Evolutionary conservation across 495 filamentous ascomycete genomes (phyloP).

Genomic region (Darksidea phi): DNA sequence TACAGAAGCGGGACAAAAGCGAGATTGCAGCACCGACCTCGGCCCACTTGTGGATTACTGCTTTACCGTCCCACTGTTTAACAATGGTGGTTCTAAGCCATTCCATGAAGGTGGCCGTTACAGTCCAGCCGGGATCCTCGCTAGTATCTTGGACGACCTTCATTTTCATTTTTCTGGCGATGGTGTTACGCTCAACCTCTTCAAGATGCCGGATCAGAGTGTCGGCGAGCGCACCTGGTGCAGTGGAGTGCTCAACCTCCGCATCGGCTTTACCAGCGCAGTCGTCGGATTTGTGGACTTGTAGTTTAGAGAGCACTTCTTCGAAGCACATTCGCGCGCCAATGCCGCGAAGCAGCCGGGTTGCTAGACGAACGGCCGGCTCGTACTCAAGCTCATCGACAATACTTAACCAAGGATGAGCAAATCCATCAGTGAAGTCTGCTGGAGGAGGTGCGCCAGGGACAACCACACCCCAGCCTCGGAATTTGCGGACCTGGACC

Average conservation of each 20-base stretch:
- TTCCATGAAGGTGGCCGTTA: constrained; percentile 56
- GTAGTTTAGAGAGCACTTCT: constrained; percentile 50
- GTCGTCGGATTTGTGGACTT: neutral
- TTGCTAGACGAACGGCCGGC: constrained; percentile 56
- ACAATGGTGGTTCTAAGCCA: constrained; percentile 76
- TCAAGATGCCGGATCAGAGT: constrained; percentile 25
- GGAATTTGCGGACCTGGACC: constrained; percentile 52
- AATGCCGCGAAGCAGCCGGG: constrained; percentile 56
- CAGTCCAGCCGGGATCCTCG: constrained; percentile 30
- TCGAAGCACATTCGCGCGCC: constrained; percentile 53
- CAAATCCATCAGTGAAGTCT: constrained; percentile 12
- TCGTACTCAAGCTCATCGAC: constrained; percentile 63
- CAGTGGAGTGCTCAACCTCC: neutral
- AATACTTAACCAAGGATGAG: constrained; percentile 23
- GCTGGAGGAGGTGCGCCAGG: constrained; percentile 9
- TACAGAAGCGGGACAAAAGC: constrained; percentile 72
- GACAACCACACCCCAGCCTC: constrained; percentile 53
- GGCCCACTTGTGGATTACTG: constrained; percentile 63
- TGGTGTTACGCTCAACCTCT: constrained; percentile 20
- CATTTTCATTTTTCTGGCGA: constrained; percentile 12
- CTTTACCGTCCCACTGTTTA: constrained; percentile 73
- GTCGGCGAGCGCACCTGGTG: neutral
- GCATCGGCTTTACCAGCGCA: neutral
- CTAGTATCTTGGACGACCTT: constrained; percentile 4
- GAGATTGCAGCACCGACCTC: constrained; percentile 71